phyloP scores from a whole-genome alignment of 768 basidiomycete genomes.

The Tricholoma saponaceum region DNA sequence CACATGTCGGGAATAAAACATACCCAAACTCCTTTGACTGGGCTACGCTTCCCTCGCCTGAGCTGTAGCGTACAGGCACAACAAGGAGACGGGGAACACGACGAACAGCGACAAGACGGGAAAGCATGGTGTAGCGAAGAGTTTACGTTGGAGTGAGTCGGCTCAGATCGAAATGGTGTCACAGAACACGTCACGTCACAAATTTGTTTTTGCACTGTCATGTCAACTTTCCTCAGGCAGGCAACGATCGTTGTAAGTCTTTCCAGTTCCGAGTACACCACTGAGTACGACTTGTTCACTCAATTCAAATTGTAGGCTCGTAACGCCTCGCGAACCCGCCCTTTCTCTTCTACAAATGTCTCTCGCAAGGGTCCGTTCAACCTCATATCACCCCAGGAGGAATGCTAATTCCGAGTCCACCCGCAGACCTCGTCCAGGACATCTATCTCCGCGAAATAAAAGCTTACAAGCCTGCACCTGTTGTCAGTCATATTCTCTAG shows the following conservation, averaged over 20 bases:
- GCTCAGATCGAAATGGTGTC: slow-evolving; percentile 7
- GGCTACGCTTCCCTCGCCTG: slow-evolving; percentile 60
- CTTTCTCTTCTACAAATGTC: slow-evolving; percentile 57
- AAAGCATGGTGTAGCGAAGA: slow-evolving; percentile 34
- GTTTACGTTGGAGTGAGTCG: too few species aligned
- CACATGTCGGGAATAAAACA: slow-evolving; percentile 15
- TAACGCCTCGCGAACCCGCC: slow-evolving; percentile 44
- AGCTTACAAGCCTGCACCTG: slow-evolving; percentile 74
- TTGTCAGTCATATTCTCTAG: slow-evolving; percentile 44
- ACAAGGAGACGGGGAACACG: slow-evolving; percentile 35
- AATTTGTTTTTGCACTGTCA: slow-evolving; percentile 46
- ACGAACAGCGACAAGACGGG: slow-evolving; percentile 36
- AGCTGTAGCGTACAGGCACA: slow-evolving; percentile 33
- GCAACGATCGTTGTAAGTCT: slow-evolving; percentile 44
- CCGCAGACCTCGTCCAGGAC: slow-evolving; percentile 88
- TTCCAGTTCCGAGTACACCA: not conserved
- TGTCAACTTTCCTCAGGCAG: slow-evolving; percentile 68
- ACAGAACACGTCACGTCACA: slow-evolving; percentile 39
- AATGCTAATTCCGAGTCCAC: slow-evolving; percentile 34
- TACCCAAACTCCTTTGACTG: slow-evolving; percentile 62
- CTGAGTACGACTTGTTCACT: not conserved
- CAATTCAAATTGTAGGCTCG: slow-evolving; percentile 38
- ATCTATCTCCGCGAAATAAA: slow-evolving; percentile 89
- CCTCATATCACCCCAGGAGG: not conserved
- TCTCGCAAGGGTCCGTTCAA: slow-evolving; percentile 58